These are phyloP conservation scores for Aspergillus ochraceoroseus DNA, from an alignment of 2,329 filamentous ascomycete genomes.

Conservation along the genomic window DNA sequence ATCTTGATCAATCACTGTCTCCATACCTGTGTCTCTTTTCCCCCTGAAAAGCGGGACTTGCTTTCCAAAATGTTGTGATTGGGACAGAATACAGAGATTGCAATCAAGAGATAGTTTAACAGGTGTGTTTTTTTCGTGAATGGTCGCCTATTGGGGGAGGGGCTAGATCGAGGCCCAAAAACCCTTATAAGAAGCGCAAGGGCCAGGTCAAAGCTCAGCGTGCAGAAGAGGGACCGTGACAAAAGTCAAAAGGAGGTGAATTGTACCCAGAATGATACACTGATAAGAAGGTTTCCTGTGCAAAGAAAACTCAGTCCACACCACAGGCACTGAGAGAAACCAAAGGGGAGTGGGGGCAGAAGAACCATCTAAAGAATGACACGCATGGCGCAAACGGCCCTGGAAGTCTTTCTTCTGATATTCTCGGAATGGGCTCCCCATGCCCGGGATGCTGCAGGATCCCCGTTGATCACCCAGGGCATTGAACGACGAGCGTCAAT, in stretches of 20 bases:
- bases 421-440: slow-evolving; percentile 26
- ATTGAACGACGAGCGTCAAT: slow-evolving; percentile 17
- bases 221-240: slow-evolving; percentile 5
- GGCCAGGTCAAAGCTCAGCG: slow-evolving; percentile 3
- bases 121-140: too few relatives aligned
- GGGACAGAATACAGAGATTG: too few relatives aligned
- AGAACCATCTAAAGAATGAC: slow-evolving; percentile 23
- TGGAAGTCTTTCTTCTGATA: slow-evolving; percentile 19
- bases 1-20: too few relatives aligned
- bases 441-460: slow-evolving; percentile 28
- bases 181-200: slow-evolving; percentile 1
- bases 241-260: slow-evolving; percentile 1
- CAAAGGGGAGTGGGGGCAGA: slow-evolving; percentile 11
- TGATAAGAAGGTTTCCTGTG: slow-evolving; percentile 11
- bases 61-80: too few relatives aligned
- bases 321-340: slow-evolving; percentile 18
- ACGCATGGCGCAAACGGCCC: slow-evolving; percentile 27
- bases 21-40: too few relatives aligned
- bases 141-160: neutral
- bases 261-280: slow-evolving; percentile 5
- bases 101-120: too few relatives aligned
- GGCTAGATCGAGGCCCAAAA: neutral
- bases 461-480: slow-evolving; percentile 24
- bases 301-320: slow-evolving; percentile 14
- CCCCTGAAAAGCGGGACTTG: too few relatives aligned